Evolutionary conservation across 495 filamentous ascomycete genomes (phyloP).

Genomic region (Parachaetomium inaequale): DNA sequence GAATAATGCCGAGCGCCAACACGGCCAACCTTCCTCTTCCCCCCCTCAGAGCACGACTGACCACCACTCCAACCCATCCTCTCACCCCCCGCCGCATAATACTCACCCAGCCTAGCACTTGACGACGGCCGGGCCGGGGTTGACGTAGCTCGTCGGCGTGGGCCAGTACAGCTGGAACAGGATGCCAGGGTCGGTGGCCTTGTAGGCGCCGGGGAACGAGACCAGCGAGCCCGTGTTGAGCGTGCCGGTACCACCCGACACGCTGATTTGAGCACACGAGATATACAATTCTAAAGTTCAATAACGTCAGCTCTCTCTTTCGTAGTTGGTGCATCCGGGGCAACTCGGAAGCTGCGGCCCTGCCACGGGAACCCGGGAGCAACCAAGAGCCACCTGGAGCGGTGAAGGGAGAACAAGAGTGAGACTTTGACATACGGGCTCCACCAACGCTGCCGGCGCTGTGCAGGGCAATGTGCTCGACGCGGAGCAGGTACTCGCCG

Average conservation of each 20-base stretch:
- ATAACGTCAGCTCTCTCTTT: too few relatives aligned
- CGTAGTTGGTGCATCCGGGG: too few relatives aligned
- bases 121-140: slow-evolving; percentile 35
- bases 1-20: too few relatives aligned
- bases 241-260: slow-evolving; percentile 40
- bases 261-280: slow-evolving; percentile 44
- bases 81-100: neutral
- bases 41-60: too few relatives aligned
- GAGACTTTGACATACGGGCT: slow-evolving; percentile 36
- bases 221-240: slow-evolving; percentile 37
- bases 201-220: slow-evolving; percentile 46
- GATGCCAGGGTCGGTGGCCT: slow-evolving; percentile 43
- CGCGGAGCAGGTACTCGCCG: slow-evolving; percentile 58
- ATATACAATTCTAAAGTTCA: slow-evolving; percentile 48
- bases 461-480: slow-evolving; percentile 56
- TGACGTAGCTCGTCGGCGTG: slow-evolving; percentile 33
- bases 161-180: slow-evolving; percentile 47
- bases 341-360: too few relatives aligned
- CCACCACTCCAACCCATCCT: too few relatives aligned
- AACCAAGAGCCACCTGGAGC: too few relatives aligned
- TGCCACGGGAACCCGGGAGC: too few relatives aligned
- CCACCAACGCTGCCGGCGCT: slow-evolving; percentile 41
- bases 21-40: too few relatives aligned
- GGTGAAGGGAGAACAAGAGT: too few relatives aligned
- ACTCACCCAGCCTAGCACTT: slow-evolving; percentile 23